Evolutionary conservation across 768 basidiomycete species (phyloP).

Genomic region (Trametes elegans): DNA sequence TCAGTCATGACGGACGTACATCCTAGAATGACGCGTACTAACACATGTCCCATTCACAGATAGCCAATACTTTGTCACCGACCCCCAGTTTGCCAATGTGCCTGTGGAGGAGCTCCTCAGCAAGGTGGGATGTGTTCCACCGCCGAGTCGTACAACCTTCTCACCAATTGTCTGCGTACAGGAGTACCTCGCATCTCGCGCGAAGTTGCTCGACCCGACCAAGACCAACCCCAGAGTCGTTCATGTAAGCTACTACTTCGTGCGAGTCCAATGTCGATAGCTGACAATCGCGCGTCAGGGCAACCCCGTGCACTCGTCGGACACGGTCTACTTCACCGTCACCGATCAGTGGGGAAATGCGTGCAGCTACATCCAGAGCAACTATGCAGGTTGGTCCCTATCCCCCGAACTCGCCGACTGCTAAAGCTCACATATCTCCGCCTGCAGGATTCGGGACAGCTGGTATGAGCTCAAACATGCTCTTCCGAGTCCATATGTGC

Average conservation of each 20-base stretch:
- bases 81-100: conserved; percentile 75
- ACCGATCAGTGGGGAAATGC: conserved; percentile 88
- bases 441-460: conserved; percentile 82
- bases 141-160: not conserved
- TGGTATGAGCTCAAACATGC: conserved; percentile 39
- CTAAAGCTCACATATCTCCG: not conserved
- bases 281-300: too few relatives aligned
- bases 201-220: conserved; percentile 70
- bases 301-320: conserved; percentile 78
- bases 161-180: conserved; percentile 29
- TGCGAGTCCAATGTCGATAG: too few relatives aligned
- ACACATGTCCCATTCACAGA: too few relatives aligned
- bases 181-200: conserved; percentile 82
- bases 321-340: conserved; percentile 94
- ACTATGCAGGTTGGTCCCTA: conserved; percentile 63
- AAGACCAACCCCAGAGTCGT: conserved; percentile 64
- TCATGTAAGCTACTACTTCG: too few relatives aligned
- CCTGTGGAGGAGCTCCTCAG: conserved; percentile 83
- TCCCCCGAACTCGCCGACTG: not conserved
- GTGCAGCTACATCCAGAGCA: conserved; percentile 87
- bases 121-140: conserved; percentile 49
- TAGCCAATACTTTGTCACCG: conserved; percentile 87
- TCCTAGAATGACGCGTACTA: not conserved
- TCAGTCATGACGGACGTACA: conserved; percentile 30
- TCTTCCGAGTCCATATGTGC: not conserved